phyloP scores from a whole-genome alignment of 2,329 filamentous ascomycete genomes.

The Ophiocordyceps sinensis region DNA sequence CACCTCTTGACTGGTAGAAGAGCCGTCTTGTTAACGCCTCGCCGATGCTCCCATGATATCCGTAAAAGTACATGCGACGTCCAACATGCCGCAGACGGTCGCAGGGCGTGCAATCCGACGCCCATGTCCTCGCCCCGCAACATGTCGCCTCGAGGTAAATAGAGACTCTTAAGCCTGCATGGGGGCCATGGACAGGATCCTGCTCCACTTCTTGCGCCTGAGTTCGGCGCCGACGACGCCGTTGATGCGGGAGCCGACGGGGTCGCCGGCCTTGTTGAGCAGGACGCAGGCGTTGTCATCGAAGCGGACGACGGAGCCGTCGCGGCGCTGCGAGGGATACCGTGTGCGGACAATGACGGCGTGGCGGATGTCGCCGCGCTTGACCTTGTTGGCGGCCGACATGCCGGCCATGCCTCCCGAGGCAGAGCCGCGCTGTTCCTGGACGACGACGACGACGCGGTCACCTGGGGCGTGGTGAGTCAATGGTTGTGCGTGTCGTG shows the following conservation, averaged over 20 bases:
- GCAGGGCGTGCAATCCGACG: too few relatives aligned
- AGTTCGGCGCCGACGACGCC: conserved; percentile 84
- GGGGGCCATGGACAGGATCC: conserved; percentile 91
- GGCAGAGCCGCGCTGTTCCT: conserved; percentile 78
- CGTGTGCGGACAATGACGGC: conserved; percentile 86
- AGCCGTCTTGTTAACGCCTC: conserved; percentile 14
- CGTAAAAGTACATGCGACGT: not conserved
- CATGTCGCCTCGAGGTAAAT: not conserved
- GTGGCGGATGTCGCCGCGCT: conserved; percentile 89
- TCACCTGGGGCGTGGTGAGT: conserved; percentile 49
- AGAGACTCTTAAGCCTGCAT: conserved; percentile 32
- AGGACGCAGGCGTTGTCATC: conserved; percentile 97
- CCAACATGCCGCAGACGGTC: too few relatives aligned
- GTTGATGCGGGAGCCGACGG: conserved; percentile 83
- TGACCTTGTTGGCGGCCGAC: conserved; percentile 75
- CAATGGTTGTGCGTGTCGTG: not conserved
- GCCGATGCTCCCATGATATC: conserved; percentile 11
- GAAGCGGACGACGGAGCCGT: conserved; percentile 84
- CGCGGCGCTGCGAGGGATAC: conserved; percentile 74
- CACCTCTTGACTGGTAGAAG: not conserved
- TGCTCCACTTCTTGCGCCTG: conserved; percentile 90
- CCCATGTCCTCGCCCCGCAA: not conserved
- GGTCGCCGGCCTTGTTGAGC: conserved; percentile 93
- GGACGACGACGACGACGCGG: conserved; percentile 91
- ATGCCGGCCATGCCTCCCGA: conserved; percentile 58